Conservation (phyloP, 352 stramenopile species). For the Phytopythium litorale region DNA sequence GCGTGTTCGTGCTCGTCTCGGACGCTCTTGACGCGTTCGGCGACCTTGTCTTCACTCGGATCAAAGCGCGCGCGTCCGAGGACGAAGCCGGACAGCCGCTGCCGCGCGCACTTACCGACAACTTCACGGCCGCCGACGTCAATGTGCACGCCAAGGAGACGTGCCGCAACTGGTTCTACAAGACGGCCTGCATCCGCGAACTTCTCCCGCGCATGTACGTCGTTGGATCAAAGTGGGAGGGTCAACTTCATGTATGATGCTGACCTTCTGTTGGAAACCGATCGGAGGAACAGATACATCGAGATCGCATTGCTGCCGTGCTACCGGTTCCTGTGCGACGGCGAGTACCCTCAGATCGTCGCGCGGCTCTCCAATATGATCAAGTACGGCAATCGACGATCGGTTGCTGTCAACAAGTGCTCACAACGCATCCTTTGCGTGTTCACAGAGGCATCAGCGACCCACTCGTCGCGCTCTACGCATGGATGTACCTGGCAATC, state of each 20-base stretch:
- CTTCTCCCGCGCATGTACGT: conserved; percentile 88
- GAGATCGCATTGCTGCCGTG: conserved; percentile 87
- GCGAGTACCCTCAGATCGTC: conserved; percentile 86
- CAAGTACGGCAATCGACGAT: conserved; percentile 41
- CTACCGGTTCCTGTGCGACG: conserved; percentile 89
- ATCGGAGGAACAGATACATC: conserved; percentile 51
- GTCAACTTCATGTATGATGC: background rate
- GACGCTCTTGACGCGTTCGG: conserved; percentile 88
- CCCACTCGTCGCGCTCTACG: conserved; percentile 85
- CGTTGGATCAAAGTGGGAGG: background rate
- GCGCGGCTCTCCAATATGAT: conserved; percentile 82
- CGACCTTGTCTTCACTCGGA: conserved; percentile 81
- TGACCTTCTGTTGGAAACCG: background rate
- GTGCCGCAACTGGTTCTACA: conserved; percentile 94
- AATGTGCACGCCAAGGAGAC: conserved; percentile 89
- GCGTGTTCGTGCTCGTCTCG: conserved; percentile 86
- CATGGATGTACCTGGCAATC: conserved; percentile 78
- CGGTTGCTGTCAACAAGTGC: conserved; percentile 1
- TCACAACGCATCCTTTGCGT: conserved; percentile 4
- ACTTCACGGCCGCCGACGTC: conserved; percentile 78
- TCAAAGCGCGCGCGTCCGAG: conserved; percentile 58
- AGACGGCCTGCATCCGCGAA: conserved; percentile 91
- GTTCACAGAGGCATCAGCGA: conserved; percentile 74
- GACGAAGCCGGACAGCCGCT: conserved; percentile 56
- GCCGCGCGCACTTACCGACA: conserved; percentile 42